These are phyloP conservation scores for Clohesyomyces aquaticus DNA, from an alignment of 495 filamentous ascomycete genomes.

Conservation along the genomic window DNA sequence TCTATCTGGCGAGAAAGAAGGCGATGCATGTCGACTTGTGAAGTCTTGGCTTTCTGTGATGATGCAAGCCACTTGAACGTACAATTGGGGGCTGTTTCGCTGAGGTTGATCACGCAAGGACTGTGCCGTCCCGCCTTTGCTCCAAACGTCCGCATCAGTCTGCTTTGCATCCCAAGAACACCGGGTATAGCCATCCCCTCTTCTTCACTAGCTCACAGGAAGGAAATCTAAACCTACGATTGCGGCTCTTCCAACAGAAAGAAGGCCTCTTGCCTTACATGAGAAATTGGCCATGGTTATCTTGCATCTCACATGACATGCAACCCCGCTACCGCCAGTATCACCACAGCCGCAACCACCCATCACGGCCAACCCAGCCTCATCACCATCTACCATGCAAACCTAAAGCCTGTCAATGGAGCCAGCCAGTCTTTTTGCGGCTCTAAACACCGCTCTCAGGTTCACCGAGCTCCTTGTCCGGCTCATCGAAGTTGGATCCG, in stretches of 20 bases:
- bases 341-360: background rate
- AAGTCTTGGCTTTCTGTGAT: background rate
- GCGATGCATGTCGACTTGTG: background rate
- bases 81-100: no score
- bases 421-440: conserved; percentile 11
- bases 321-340: no score
- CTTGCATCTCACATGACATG: background rate
- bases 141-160: background rate
- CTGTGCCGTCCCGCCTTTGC: background rate
- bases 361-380: background rate
- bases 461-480: conserved; percentile 27
- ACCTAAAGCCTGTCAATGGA: conserved; percentile 12
- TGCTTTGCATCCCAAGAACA: no score
- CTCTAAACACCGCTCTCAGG: conserved; percentile 20
- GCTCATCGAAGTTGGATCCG: conserved; percentile 23
- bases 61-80: background rate
- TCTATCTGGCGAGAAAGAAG: background rate
- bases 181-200: no score
- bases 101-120: no score
- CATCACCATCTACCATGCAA: background rate
- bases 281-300: no score
- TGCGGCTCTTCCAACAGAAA: background rate
- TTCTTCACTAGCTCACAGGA: no score
- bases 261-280: background rate
- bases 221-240: background rate